Evolutionary conservation across 768 basidiomycete species (phyloP), one percentile per base, ranked within the genome.

Genomic region (Termitomyces heimii): DNA sequence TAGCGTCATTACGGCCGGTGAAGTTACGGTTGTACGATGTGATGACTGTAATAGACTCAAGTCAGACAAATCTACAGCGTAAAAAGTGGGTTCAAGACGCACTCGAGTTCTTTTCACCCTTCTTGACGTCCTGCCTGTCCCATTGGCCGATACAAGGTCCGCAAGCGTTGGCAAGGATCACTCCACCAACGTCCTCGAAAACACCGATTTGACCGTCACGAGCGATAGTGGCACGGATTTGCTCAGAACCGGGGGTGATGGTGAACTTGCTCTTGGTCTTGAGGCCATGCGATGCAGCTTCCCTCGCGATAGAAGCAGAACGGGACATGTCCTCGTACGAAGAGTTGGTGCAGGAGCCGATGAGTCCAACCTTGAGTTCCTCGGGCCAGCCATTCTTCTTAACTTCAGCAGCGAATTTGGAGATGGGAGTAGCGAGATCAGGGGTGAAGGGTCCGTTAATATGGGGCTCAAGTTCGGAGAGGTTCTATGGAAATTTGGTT

Each of bases 11-110:
- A 70, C 97, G 94, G 57, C 96, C 97, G 64, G 97, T 98, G 80
- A 99, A 99, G 87, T 99, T 99, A 72, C 97, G 95, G 86, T 99
- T 99, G 84, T 99, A 99, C 20, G 95, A 98, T 53, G 96, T 96
- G 75, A 99, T 92, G 80, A 98, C 91, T 93, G 47, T 9, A 47
- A 24, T 39, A 51, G 54, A 28, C 58, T 58, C 40, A 35, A 14
- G 45, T 67, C 5, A 68, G 57, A 31, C 16, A 9, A 31, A 35
- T 40, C 35, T 48, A 29, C 8, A n/a, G 28, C 31, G 31, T 14
- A 51, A 16, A 0, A 34, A 24, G 13, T 34, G 54, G 29, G 26
- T 35, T n/a, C 14, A 29, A 7, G 9, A 80, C 90, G 47, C 63
- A 92, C 91, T 99, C 45, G 97, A 96, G 84, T 98, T 99, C 65